phyloP scores from a whole-genome alignment of 371 early-diverging fungal species.

The Mucor velutinosus region DNA sequence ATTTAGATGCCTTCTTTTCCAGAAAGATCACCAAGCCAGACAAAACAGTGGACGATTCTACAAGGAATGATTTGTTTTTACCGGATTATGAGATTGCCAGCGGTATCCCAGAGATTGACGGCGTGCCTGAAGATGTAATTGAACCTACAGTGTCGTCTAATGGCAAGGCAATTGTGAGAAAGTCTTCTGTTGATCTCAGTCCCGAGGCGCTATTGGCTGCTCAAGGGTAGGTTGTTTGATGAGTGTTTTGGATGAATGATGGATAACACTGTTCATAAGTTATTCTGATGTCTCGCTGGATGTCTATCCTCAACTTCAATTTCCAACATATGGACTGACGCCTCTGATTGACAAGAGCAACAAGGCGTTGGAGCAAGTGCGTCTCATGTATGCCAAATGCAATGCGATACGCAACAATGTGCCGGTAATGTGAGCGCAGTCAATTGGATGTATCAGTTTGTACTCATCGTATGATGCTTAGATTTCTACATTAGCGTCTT shows the following conservation, averaged over 20 bases:
- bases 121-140: constrained; percentile 17
- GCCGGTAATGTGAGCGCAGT: constrained; percentile 22
- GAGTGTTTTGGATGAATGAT: not conserved
- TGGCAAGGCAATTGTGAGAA: not conserved
- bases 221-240: constrained; percentile 11
- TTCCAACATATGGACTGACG: constrained; percentile 63
- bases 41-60: constrained; percentile 38
- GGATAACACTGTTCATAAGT: constrained; percentile 11
- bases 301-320: constrained; percentile 61
- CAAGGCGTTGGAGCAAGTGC: constrained; percentile 63
- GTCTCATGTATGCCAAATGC: constrained; percentile 76
- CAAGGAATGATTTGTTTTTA: constrained; percentile 50
- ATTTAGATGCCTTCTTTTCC: constrained; percentile 57
- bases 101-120: constrained; percentile 54
- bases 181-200: constrained; percentile 16
- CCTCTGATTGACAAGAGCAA: constrained; percentile 65
- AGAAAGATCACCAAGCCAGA: constrained; percentile 54
- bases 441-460: not conserved
- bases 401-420: constrained; percentile 66
- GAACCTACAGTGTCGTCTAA: not conserved
- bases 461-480: not conserved
- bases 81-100: constrained; percentile 55
- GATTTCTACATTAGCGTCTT: constrained; percentile 35
- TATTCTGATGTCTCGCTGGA: constrained; percentile 51
- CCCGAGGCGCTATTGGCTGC: constrained; percentile 11